Evolutionary conservation across 2,329 filamentous ascomycete species (phyloP), one percentile per base, ranked within the genome.

Genomic region (Aspergillus ochraceus): DNA sequence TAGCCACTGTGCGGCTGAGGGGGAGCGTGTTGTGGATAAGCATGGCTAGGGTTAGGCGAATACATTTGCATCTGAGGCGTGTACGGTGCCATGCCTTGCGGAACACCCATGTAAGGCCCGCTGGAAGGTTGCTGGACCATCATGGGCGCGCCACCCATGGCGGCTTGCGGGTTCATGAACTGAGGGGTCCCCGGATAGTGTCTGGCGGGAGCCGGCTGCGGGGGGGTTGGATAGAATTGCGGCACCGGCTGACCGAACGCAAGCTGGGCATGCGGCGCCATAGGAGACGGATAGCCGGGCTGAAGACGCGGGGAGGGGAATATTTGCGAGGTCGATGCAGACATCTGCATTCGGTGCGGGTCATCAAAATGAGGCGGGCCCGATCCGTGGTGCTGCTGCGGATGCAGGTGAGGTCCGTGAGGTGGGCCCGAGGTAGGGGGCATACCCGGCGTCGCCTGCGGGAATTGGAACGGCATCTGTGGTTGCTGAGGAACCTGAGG

Each of bases 281-380:
- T 88, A 12, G 86, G 84, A 2, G 84, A 85, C 20, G 86, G 85
- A 66, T 92, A 93, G 3, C 85, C 85, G 64, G 88, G 89, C 54
- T 87, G 84, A 67, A 92, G 84, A 54, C 92, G 87, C 52, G 94
- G 92, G 17, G 93, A 97, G 9, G 91, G 89, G 74, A 92, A 95
- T 2, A 92, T 91, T 68, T 93, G 92, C 3, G 88, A 88, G 24
- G 90, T 92, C 66, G 89, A 92, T 6, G 88, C 90, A 59, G 90
- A 91, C 79, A 95, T 90, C 66, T 86, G 85, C 90, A 97, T 96
- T 54, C 92, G 87, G 70, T 93, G 91, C 60, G 92, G 90, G 66
- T 96, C 93, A 66, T 88, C 87, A 60, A 87, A 88, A 68, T 88
- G 91, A 66, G 88, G 90, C 3, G 86, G 84, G 17, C 83, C 83